These are phyloP conservation scores for Groenewaldozyma tartarivorans DNA, from an alignment of 805 yeast genomes.

Conservation along the genomic window DNA sequence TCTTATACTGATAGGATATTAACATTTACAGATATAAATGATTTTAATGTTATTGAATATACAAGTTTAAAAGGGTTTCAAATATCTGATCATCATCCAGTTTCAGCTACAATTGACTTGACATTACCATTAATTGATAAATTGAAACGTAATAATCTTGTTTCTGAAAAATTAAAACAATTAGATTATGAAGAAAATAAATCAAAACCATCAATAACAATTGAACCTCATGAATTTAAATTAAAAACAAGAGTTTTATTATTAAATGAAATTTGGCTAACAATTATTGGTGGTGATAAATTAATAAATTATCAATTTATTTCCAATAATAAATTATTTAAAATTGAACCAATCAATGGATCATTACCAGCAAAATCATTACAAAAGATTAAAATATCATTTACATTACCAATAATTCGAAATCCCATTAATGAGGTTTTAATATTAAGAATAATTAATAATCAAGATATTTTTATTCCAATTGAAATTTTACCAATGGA, in stretches of 20 bases:
- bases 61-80: conserved; percentile 21
- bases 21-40: conserved; percentile 18
- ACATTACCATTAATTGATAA: conserved; percentile 30
- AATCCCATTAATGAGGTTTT: conserved; percentile 18
- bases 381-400: conserved; percentile 16
- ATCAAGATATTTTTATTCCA: conserved; percentile 26
- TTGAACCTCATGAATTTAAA: conserved; percentile 28
- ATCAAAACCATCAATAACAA: conserved; percentile 32
- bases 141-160: conserved; percentile 27
- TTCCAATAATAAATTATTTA: conserved; percentile 13
- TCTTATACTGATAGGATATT: conserved; percentile 53
- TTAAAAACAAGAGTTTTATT: conserved; percentile 22
- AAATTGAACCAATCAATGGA: conserved; percentile 24
- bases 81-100: conserved; percentile 53
- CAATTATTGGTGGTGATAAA: conserved; percentile 30
- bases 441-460: conserved; percentile 22
- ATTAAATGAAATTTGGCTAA: conserved; percentile 18
- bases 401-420: conserved; percentile 9
- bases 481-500: conserved; percentile 14
- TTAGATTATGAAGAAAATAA: conserved; percentile 38
- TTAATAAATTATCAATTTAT: conserved; percentile 31
- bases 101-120: conserved; percentile 30
- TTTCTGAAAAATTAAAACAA: conserved; percentile 30
- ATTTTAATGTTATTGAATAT: conserved; percentile 20
- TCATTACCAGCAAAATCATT: conserved; percentile 23